Conservation (phyloP, 2,329 filamentous ascomycete species). For the Colletotrichum shisoi region DNA sequence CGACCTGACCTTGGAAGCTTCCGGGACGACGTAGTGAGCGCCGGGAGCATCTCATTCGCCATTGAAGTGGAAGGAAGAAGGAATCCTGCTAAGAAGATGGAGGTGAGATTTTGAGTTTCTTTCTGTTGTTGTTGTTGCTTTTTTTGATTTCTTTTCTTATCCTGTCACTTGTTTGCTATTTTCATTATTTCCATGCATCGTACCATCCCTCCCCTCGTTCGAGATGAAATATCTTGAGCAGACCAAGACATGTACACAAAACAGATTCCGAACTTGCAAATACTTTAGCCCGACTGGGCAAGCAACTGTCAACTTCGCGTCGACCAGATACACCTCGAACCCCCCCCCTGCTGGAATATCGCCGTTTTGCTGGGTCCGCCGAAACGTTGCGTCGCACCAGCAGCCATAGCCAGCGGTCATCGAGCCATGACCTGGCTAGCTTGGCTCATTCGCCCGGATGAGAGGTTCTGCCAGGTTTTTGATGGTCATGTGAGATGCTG, state of each 20-base stretch:
- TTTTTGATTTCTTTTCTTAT: not conserved
- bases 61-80: not conserved
- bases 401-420: not conserved
- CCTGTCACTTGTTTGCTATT: not conserved
- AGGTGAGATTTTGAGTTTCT: constrained; percentile 29
- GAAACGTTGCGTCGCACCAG: not conserved
- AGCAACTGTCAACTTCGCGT: not conserved
- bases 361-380: not conserved
- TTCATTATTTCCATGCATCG: not conserved
- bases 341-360: too few relatives aligned
- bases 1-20: constrained; percentile 8
- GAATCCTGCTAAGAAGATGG: constrained; percentile 21
- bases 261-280: not conserved
- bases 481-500: constrained; percentile 27
- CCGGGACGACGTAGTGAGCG: constrained; percentile 1
- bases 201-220: not conserved
- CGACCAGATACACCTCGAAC: not conserved
- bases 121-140: not conserved
- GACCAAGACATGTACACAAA: not conserved
- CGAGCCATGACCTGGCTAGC: not conserved
- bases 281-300: not conserved
- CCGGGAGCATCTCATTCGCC: not conserved
- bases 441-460: constrained; percentile 1
- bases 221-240: not conserved
- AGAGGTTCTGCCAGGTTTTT: constrained; percentile 5